A percentile compares a stretch with the other conserved stretches of the same genome.
phyloP scores from a whole-genome alignment of 805 yeast genomes.

The Brettanomyces naardenensis region DNA sequence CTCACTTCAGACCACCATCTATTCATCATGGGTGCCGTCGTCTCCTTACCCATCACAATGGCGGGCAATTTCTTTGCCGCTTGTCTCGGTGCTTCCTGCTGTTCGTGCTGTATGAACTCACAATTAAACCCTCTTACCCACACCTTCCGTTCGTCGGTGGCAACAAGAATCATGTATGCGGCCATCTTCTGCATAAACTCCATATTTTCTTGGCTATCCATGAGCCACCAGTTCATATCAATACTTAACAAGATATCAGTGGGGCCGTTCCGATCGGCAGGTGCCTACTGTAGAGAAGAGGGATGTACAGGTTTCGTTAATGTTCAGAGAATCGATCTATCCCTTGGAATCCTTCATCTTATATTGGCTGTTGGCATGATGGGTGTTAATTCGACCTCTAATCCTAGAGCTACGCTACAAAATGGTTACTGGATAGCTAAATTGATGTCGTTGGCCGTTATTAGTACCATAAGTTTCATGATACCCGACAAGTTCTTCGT shows the following conservation, averaged over 20 bases:
- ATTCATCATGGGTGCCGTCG: slow-evolving; percentile 67
- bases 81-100: slow-evolving; percentile 74
- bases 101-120: slow-evolving; percentile 47
- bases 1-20: too few relatives aligned
- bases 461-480: slow-evolving; percentile 57
- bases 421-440: slow-evolving; percentile 90
- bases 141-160: slow-evolving; percentile 57
- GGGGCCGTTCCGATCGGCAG: slow-evolving; percentile 55
- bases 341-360: slow-evolving; percentile 75
- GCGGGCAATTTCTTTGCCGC: slow-evolving; percentile 60
- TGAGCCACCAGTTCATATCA: slow-evolving; percentile 69
- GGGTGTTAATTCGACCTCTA: slow-evolving; percentile 69
- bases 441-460: slow-evolving; percentile 46
- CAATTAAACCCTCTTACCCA: slow-evolving; percentile 31
- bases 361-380: slow-evolving; percentile 57
- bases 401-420: slow-evolving; percentile 76
- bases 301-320: slow-evolving; percentile 86
- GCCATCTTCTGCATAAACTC: slow-evolving; percentile 68
- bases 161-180: slow-evolving; percentile 87
- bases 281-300: slow-evolving; percentile 63
- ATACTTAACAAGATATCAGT: slow-evolving; percentile 66
- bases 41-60: slow-evolving; percentile 65
- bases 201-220: slow-evolving; percentile 83
- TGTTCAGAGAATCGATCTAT: slow-evolving; percentile 87
- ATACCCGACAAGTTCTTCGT: slow-evolving; percentile 85